Evolutionary conservation across 2,329 filamentous ascomycete species (phyloP), one percentile per base, ranked within the genome.

Genomic region (Apiospora kogelbergensis): DNA sequence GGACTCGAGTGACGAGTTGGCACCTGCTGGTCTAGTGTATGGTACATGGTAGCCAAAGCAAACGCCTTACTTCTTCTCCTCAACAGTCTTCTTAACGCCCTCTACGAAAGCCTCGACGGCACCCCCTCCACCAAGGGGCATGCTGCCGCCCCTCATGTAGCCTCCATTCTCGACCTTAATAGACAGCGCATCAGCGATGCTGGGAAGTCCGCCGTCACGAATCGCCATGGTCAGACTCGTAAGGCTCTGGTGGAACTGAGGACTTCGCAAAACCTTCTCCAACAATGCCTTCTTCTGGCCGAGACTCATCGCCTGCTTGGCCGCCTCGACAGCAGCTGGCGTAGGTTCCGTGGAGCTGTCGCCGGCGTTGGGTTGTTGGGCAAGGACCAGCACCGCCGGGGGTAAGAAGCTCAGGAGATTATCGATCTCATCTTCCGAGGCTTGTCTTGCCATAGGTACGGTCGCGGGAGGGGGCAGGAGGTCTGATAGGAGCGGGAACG

Each of bases 21-120:
- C 17, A 15, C 53, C 17, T 26, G n/a, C 9, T 3, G 30, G 53
- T 33, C 30, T 60, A 20, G 17, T 60, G 30, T n/a, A 37, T 30
- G 24, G 53, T 60, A 60, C 53, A 60, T 2, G 26, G 30, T 9
- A 37, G 53, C 37, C 33, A 60, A 37, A 60, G 17, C 17, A 33
- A 33, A 4, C 6, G 15, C 13, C 15, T 33, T 20, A 30, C 73
- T 80, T 75, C 75, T 85, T 81, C 69, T 91, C 87, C 81, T 93
- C 86, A 0, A 94, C 91, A 6, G 89, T 90, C 82, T 89, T 91
- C 85, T 92, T 96, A 64, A 98, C 90, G 3, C 95, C 96, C 68
- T 97, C 89, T 26, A 99, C 86, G 80, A 99, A 99, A 3, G 93
- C 93, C 82, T 97, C 91, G 1, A 99, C 90, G 15, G 95, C 95